phyloP scores from a whole-genome alignment of 2,329 filamentous ascomycete genomes.

The Fragosphaeria purpurea region DNA sequence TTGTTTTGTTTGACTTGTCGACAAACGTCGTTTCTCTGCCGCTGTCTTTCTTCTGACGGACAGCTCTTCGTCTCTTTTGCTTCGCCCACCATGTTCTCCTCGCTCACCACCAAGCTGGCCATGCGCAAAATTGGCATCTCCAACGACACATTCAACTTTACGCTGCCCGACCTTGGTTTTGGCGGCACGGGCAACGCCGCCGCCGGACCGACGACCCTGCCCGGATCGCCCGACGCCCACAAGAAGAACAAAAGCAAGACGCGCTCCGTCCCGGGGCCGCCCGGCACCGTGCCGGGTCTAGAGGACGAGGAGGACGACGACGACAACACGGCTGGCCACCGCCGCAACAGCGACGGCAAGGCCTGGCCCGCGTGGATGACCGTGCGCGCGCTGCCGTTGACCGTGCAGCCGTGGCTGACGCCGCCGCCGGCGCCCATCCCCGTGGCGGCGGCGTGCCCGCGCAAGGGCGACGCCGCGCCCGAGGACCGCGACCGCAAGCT shows the following conservation, averaged over 20 bases:
- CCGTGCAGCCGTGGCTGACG: slow-evolving; percentile 43
- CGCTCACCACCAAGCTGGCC: slow-evolving; percentile 47
- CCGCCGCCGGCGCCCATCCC: slow-evolving; percentile 41
- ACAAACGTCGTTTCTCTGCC: too few relatives aligned
- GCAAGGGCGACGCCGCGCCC: slow-evolving; percentile 38
- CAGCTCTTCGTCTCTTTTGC: neutral
- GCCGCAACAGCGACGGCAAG: slow-evolving; percentile 13
- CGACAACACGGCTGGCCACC: slow-evolving; percentile 7
- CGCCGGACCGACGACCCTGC: neutral
- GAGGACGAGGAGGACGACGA: slow-evolving; percentile 21
- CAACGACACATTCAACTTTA: slow-evolving; percentile 37
- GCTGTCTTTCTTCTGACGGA: too few relatives aligned
- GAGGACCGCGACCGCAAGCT: slow-evolving; percentile 35
- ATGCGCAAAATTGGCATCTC: slow-evolving; percentile 47
- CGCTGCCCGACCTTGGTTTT: slow-evolving; percentile 22
- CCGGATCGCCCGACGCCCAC: neutral
- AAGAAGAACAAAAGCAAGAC: slow-evolving; percentile 22
- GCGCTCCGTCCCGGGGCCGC: slow-evolving; percentile 12
- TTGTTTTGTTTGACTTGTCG: too few relatives aligned
- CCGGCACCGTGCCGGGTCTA: slow-evolving; percentile 18
- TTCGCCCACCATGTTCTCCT: slow-evolving; percentile 39
- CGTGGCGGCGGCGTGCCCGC: slow-evolving; percentile 32
- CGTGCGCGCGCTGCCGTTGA: slow-evolving; percentile 38
- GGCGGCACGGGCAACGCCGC: slow-evolving; percentile 14
- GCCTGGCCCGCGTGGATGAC: slow-evolving; percentile 39